phyloP scores from a whole-genome alignment of 257 asterid species.

The Primulina huaijiensis region DNA sequence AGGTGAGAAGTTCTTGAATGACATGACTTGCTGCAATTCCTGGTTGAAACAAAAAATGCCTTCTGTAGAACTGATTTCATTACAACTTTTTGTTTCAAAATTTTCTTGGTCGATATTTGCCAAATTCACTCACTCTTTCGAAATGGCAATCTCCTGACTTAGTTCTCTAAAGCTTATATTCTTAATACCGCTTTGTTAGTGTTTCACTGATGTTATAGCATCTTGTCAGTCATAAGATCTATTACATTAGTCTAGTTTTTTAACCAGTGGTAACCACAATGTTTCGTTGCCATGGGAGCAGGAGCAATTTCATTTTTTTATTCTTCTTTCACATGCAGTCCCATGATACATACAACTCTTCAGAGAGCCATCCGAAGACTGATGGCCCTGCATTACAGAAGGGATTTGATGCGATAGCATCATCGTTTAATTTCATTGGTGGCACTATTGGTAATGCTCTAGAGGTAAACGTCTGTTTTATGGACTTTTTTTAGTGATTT shows the following conservation, averaged over 20 bases:
- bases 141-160: not conserved
- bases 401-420: slow-evolving; percentile 69
- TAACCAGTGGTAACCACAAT: not conserved
- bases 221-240: not conserved
- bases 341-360: slow-evolving; percentile 33
- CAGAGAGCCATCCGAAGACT: slow-evolving; percentile 49
- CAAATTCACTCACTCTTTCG: not conserved
- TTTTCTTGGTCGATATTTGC: too few species aligned
- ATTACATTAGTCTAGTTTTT: too few species aligned
- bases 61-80: not conserved
- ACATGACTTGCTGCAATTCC: slow-evolving; percentile 15
- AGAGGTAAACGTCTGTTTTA: slow-evolving; percentile 55
- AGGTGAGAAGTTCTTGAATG: slow-evolving; percentile 39
- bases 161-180: not conserved
- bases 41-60: not conserved
- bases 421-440: slow-evolving; percentile 83
- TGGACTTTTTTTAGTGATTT: too few species aligned
- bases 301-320: slow-evolving; percentile 7
- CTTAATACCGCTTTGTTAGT: not conserved
- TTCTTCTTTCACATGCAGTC: slow-evolving; percentile 37
- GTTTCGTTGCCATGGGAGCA: not conserved
- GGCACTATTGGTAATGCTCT: slow-evolving; percentile 93
- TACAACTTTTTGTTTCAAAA: not conserved
- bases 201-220: not conserved
- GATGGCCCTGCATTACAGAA: slow-evolving; percentile 70